Base-by-base conservation (phyloP, 768 basidiomycete genomes). In the Grammothele lineata region DNA sequence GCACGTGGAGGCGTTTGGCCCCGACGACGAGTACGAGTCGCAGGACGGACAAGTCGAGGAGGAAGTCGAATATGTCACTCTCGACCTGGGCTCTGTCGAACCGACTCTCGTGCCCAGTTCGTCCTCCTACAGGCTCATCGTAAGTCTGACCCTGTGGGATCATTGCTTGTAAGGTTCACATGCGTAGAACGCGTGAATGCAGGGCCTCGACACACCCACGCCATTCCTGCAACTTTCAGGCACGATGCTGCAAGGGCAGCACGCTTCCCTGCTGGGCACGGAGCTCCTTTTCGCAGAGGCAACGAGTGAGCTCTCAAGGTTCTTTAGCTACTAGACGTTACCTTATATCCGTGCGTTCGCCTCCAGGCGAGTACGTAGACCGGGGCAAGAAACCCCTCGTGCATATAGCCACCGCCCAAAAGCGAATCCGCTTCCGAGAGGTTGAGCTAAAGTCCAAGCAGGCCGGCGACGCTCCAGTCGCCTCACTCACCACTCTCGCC, bases 161-260 rank as follows among this genome's bases (percentile, higher is more conserved):
- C 9, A 5, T 15, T 11, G 25, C 26, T 6, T 11, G 18, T 21
- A 12, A 12, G 12, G 15, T 14, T 49, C 32, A 36, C 30, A 39
- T 34, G 19, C 22, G 37, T 17, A 35, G 30, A 7, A 25, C 18
- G 24, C 26, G 42, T 40, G 8, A 40, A 6, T 2, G 8, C 26
- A 66, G 89, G 88, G 87, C 1, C 62, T 91, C 19, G 87, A 92
- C 58, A 85, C 85, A 0, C 78, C 85, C 0, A 83, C 79, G 0
- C 88, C 89, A 0, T 88, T 80, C 54, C 63, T 92, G 18, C 89
- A 92, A 54, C 70, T 91, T 1, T 81, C 83, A 4, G 87, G 87
- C 2, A 83, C 85, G 1, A 72, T 88, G 17, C 73, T 90, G 52
- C 81, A 81, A 62, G 89, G 89, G 0, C 67, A 71, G 30, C 81